Conservation (phyloP, 1,139 yeast genomes). For the Geotrichum phurueaensis region DNA sequence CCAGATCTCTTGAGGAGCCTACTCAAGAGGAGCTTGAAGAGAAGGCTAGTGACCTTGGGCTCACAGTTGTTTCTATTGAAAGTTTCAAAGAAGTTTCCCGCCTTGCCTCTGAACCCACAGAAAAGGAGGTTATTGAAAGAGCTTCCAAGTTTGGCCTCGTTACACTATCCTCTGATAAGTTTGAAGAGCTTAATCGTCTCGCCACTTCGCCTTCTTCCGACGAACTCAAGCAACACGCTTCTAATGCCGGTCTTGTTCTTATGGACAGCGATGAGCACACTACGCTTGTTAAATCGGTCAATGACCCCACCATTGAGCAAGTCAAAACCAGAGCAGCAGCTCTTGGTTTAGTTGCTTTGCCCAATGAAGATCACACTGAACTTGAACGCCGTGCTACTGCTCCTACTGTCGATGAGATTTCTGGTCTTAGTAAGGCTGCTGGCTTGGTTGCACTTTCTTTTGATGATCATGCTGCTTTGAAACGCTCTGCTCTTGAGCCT, state of each 20-base stretch:
- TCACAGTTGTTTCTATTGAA: slow-evolving; percentile 18
- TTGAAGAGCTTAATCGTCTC: slow-evolving; percentile 17
- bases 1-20: slow-evolving; percentile 16
- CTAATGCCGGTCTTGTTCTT: slow-evolving; percentile 22
- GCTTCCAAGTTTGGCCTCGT: slow-evolving; percentile 28
- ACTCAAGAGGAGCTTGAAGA: slow-evolving; percentile 26
- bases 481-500: slow-evolving; percentile 12
- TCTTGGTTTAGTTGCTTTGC: slow-evolving; percentile 38
- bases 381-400: slow-evolving; percentile 27
- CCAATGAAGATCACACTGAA: slow-evolving; percentile 34
- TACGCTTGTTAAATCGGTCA: slow-evolving; percentile 17
- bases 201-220: slow-evolving; percentile 17
- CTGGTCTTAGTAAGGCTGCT: slow-evolving; percentile 32
- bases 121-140: slow-evolving; percentile 32
- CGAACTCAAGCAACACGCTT: slow-evolving; percentile 14
- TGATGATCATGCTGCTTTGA: slow-evolving; percentile 20
- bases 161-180: slow-evolving; percentile 28
- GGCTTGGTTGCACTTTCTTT: slow-evolving; percentile 28
- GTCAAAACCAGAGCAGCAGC: slow-evolving; percentile 35
- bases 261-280: slow-evolving; percentile 23
- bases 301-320: slow-evolving; percentile 28
- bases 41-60: slow-evolving; percentile 35
- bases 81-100: slow-evolving; percentile 20
- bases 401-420: slow-evolving; percentile 27
- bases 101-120: slow-evolving; percentile 24